Percentiles rank a stretch among this genome's conserved stretches.
phyloP scores from a whole-genome alignment of 2,329 filamentous ascomycete species.

The Tolypocladium ovalisporum region DNA sequence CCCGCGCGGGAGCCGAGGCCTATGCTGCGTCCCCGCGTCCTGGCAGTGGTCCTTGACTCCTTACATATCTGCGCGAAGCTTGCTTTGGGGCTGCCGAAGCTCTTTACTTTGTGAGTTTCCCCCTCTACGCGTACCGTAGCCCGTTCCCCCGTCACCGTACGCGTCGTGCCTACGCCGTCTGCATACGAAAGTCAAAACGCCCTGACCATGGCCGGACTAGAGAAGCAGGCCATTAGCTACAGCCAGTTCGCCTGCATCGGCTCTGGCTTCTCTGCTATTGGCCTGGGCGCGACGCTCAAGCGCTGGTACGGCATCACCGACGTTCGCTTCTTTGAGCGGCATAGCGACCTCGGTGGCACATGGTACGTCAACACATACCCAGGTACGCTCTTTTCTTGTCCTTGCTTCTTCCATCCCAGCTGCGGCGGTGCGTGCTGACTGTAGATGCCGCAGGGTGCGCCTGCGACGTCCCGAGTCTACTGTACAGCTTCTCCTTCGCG shows the following conservation, averaged over 20 bases:
- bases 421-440: background rate
- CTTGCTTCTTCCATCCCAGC: too few species aligned
- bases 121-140: background rate
- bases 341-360: slow-evolving; percentile 48
- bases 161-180: background rate
- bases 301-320: slow-evolving; percentile 46
- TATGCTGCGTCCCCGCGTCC: background rate
- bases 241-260: slow-evolving; percentile 39
- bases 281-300: slow-evolving; percentile 47
- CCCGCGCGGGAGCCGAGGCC: background rate
- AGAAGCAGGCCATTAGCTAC: slow-evolving; percentile 10
- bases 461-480: slow-evolving; percentile 46
- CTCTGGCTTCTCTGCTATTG: slow-evolving; percentile 51
- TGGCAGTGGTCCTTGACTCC: too few species aligned
- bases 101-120: background rate
- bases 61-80: background rate
- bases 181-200: background rate
- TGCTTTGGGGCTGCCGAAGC: background rate
- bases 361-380: slow-evolving; percentile 56
- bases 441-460: slow-evolving; percentile 20
- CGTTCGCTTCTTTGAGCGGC: slow-evolving; percentile 49
- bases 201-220: background rate
- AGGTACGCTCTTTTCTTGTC: slow-evolving; percentile 16
- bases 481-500: slow-evolving; percentile 51
- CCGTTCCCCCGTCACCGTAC: background rate